A percentile compares a stretch with the other conserved stretches of the same genome.
Evolutionary conservation across 495 filamentous ascomycete genomes (phyloP).

Genomic region (Thozetella sp.): DNA sequence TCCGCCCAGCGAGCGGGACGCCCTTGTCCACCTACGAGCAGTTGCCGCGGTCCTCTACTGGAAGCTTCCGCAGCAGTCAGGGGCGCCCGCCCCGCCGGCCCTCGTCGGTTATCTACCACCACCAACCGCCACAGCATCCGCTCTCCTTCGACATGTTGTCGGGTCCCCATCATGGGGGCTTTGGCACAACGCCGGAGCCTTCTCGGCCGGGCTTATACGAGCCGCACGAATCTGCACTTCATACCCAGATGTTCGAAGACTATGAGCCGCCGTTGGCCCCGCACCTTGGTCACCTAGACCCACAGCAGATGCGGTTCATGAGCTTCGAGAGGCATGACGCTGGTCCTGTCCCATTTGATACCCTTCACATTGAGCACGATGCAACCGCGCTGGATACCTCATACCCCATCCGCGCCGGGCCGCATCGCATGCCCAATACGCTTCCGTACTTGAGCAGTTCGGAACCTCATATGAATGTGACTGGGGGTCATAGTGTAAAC

Average conservation of each 20-base stretch:
- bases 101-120: not conserved
- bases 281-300: too few relatives aligned
- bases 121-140: not conserved
- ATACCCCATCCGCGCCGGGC: not conserved
- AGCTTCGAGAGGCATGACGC: not conserved
- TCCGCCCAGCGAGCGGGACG: not conserved
- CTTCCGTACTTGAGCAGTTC: too few relatives aligned
- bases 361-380: not conserved
- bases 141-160: not conserved
- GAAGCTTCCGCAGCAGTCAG: constrained; percentile 1
- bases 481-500: too few relatives aligned
- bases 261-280: too few relatives aligned
- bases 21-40: not conserved
- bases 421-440: not conserved
- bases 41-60: not conserved
- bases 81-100: not conserved
- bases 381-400: not conserved
- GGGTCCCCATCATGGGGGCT: not conserved
- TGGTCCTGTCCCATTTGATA: not conserved
- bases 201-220: too few relatives aligned
- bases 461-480: too few relatives aligned
- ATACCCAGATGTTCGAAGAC: not conserved
- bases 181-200: not conserved
- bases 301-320: not conserved
- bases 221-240: too few relatives aligned